Evolutionary conservation across 2,329 filamentous ascomycete species (phyloP).

Genomic region (Fusarium albosuccineum): DNA sequence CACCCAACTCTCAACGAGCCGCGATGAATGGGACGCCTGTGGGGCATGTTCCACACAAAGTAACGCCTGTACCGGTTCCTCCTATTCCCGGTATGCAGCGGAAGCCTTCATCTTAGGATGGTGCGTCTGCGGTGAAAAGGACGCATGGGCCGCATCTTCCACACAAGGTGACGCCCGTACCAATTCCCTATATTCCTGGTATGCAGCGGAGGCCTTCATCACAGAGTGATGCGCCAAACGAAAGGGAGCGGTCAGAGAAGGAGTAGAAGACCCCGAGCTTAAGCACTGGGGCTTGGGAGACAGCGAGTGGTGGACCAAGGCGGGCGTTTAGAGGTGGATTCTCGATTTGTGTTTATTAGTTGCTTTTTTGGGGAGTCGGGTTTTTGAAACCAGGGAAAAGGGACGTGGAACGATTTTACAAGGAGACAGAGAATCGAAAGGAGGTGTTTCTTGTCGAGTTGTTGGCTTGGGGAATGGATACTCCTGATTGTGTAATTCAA

Average conservation of each 20-base stretch:
- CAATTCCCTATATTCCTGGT: slow-evolving; percentile 58
- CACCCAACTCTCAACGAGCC: slow-evolving; percentile 48
- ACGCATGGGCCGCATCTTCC: slow-evolving; percentile 52
- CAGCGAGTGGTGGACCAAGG: slow-evolving; percentile 25
- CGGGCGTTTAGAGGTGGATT: slow-evolving; percentile 47
- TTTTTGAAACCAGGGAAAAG: slow-evolving; percentile 34
- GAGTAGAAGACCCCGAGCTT: slow-evolving; percentile 1
- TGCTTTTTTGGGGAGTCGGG: slow-evolving; percentile 35
- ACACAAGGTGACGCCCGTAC: slow-evolving; percentile 60
- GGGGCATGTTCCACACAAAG: slow-evolving; percentile 54
- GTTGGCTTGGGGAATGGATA: slow-evolving; percentile 26
- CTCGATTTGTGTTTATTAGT: slow-evolving; percentile 39
- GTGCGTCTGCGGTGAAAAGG: slow-evolving; percentile 48
- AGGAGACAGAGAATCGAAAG: slow-evolving; percentile 14
- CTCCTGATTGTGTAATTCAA: slow-evolving; percentile 39
- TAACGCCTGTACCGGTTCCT: slow-evolving; percentile 60
- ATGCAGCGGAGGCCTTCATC: slow-evolving; percentile 48
- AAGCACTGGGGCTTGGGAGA: slow-evolving; percentile 3
- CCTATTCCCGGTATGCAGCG: slow-evolving; percentile 56
- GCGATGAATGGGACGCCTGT: slow-evolving; percentile 54
- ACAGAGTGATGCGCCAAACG: slow-evolving; percentile 24
- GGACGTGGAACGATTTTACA: slow-evolving; percentile 23
- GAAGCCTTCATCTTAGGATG: slow-evolving; percentile 42
- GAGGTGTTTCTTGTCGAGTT: slow-evolving; percentile 8
- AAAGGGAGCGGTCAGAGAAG: slow-evolving; percentile 11